Base-by-base conservation (phyloP, 768 basidiomycete species). In the Mycena olivaceomarginata region DNA sequence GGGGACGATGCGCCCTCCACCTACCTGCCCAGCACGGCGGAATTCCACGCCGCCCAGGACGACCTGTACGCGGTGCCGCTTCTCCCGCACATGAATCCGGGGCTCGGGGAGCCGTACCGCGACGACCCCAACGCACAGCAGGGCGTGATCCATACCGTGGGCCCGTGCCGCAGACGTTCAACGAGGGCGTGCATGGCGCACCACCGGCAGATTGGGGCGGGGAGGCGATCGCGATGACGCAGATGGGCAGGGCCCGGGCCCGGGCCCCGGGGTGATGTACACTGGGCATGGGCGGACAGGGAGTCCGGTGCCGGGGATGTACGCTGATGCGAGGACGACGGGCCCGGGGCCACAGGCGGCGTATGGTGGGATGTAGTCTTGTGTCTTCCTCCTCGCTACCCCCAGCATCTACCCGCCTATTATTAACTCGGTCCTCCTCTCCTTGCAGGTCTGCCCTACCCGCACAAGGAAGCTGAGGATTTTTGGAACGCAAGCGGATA, bases 41-140 rank as follows among this genome's bases (percentile, higher is more conserved):
- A 92, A 84, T 83, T 95, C 86, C 73, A 85, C 84, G 45, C 86
- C 84, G 45, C 86, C 86, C 1, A 25, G 20, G 51, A 90, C 86
- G 95, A 96, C 79, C 95, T 95, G 2, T 97, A 96, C 83, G 94
- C 96, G 20, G 92, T 96, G 0, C 95, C 96, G 4, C 95, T 95
- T 16, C 88, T 96, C 25, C 95, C 95, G 13, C 94, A 96, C 78
- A 86, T 95, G 62, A 95, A 96, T 82, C 95, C 95, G 7, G 94
- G 91, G 83, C 90, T 45, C 77, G 94, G 94, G 83, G 90, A 37
- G 79, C 94, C 95, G 0, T 96, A 96, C 90, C 48, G 78, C 81
- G 43, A 96, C 80, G 94, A 97, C 75, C 94, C 95, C 81, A 84
- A 12, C 83, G 84, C 31, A 82, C 83, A 7, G 88, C 85, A 45